Conservation (phyloP, 768 basidiomycete species). For the Dacryopinax spathularia region DNA sequence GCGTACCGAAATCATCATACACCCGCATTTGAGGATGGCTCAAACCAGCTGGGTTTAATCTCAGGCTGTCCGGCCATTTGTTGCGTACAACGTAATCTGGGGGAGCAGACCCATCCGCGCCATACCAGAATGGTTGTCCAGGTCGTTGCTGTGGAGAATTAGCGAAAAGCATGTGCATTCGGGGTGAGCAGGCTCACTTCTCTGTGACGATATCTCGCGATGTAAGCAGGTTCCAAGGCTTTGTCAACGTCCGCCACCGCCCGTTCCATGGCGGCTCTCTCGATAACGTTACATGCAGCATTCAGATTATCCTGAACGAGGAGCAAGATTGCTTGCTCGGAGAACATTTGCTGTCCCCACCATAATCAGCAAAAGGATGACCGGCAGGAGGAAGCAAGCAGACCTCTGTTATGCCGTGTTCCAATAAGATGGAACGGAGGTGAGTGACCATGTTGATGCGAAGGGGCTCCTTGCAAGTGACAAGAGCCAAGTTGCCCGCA, state of each 20-base stretch:
- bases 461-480: constrained; percentile 95
- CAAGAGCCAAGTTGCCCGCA: constrained; percentile 87
- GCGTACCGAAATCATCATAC: constrained; percentile 83
- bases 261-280: constrained; percentile 95
- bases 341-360: constrained; percentile 44
- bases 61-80: constrained; percentile 73
- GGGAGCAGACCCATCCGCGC: constrained; percentile 39
- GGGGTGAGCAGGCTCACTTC: constrained; percentile 38
- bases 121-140: constrained; percentile 80
- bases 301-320: constrained; percentile 89
- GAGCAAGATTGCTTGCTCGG: constrained; percentile 61
- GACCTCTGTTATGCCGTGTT: constrained; percentile 84
- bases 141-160: constrained; percentile 37
- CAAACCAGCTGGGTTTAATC: constrained; percentile 70
- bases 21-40: constrained; percentile 70
- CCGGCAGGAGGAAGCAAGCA: constrained; percentile 6
- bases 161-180: constrained; percentile 1
- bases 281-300: constrained; percentile 82
- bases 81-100: constrained; percentile 34
- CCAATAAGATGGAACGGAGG: constrained; percentile 64
- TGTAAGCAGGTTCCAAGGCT: constrained; percentile 66
- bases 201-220: constrained; percentile 69
- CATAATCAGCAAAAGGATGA: constrained; percentile 5
- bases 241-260: constrained; percentile 89
- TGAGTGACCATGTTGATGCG: constrained; percentile 83